Conservation (phyloP, 805 yeast genomes). For the Suhomyces xylopsoci region DNA sequence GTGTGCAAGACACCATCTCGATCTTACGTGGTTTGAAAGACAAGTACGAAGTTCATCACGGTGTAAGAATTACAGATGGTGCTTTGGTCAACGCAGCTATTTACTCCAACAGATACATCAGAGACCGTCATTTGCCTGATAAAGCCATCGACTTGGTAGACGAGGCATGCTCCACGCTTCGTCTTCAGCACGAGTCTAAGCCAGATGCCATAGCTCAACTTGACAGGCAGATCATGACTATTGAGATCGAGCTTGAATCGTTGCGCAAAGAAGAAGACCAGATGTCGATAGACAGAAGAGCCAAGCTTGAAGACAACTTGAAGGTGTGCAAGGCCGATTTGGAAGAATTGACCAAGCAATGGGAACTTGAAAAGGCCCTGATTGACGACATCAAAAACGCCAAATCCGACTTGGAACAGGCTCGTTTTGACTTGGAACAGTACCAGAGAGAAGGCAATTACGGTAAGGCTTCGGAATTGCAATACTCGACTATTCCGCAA, state of each 20-base stretch:
- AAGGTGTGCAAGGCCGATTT: slow-evolving; percentile 62
- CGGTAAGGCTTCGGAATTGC: slow-evolving; percentile 83
- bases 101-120: slow-evolving; percentile 83
- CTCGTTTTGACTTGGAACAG: slow-evolving; percentile 76
- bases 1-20: slow-evolving; percentile 86
- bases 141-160: slow-evolving; percentile 96
- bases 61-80: slow-evolving; percentile 88
- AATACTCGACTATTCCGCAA: slow-evolving; percentile 82
- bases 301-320: slow-evolving; percentile 68
- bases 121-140: slow-evolving; percentile 90
- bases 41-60: slow-evolving; percentile 94
- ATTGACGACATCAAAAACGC: slow-evolving; percentile 77
- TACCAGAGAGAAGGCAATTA: slow-evolving; percentile 83
- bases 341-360: slow-evolving; percentile 67
- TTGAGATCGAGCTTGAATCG: slow-evolving; percentile 92
- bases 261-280: slow-evolving; percentile 89
- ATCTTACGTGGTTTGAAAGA: slow-evolving; percentile 92
- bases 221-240: slow-evolving; percentile 87
- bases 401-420: slow-evolving; percentile 79
- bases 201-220: slow-evolving; percentile 91
- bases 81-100: slow-evolving; percentile 94
- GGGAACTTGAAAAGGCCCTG: slow-evolving; percentile 80
- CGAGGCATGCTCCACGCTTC: slow-evolving; percentile 93
- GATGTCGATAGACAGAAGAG: slow-evolving; percentile 72
- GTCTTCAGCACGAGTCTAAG: slow-evolving; percentile 94